Evolutionary conservation across 1,139 yeast genomes (phyloP), one percentile per base, ranked within the genome.

Genomic region (Sugiyamaella xylanicola): DNA sequence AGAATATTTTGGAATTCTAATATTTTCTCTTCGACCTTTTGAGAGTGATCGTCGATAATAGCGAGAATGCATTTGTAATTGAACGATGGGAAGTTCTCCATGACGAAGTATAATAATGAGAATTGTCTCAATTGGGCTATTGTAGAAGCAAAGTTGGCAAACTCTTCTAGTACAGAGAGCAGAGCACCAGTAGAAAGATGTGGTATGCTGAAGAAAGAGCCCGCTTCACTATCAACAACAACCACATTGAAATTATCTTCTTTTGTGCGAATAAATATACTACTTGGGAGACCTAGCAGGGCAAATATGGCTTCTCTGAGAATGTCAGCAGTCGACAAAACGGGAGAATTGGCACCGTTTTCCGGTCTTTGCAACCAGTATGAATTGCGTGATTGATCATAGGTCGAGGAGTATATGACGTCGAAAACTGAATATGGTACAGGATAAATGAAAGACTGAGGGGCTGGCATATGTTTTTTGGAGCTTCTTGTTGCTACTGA

Each of bases 271-370:
- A 4, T 19, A 32, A 62, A 61, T 5, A 61, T 32, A 3, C 25
- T 11, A 11, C 52, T 48, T 2, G 59, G 59, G 22, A 56, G 50
- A 3, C 66, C 67, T 29, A 59, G 43, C 27, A 62, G 45, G 11
- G 59, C 58, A 9, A 55, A 41, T 7, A 60, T 4, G 16, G 57
- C 40, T 48, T 63, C 66, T n/a, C 65, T 57, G 9, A 57, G 41
- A 5, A 57, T 51, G 35, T 63, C 63, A 7, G 61, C 48, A 22
- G 56, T 60, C 3, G 61, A 58, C 35, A 54, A 36, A 17, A 37
- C 22, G 8, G 39, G 17, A 19, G 50, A n/a, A 17, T 5, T 37
- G 15, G 8, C 11, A n/a, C 35, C 25, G 8, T 15, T 32, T 3
- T 40, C 19, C 13, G 22, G 20, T 2, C 2, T 17, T 17, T 5